Conservation (phyloP, 1,139 yeast species). For the Debaryomyces udenii region DNA sequence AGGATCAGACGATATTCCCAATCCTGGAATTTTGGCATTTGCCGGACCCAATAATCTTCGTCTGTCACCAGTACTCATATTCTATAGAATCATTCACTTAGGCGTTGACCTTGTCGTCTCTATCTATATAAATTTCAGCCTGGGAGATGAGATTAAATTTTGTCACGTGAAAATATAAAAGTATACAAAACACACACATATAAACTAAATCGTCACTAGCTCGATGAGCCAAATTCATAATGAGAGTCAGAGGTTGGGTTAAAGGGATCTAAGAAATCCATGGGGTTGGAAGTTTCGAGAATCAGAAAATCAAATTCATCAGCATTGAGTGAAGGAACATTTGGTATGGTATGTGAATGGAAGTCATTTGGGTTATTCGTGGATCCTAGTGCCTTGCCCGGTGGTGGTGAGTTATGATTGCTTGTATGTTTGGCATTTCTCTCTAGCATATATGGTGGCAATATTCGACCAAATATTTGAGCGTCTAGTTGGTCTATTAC, state of each 20-base stretch:
- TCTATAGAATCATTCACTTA: background rate
- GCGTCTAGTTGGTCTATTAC: slow-evolving; percentile 82
- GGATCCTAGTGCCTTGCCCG: background rate
- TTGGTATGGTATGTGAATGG: background rate
- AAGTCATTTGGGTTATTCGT: slow-evolving; percentile 1
- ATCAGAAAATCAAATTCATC: slow-evolving; percentile 25
- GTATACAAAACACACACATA: background rate
- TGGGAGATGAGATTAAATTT: background rate
- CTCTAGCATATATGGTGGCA: slow-evolving; percentile 81
- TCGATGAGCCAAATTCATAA: slow-evolving; percentile 1
- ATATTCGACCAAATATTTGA: slow-evolving; percentile 77
- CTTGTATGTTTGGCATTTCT: slow-evolving; percentile 22
- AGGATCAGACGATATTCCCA: slow-evolving; percentile 20
- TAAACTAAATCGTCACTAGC: background rate
- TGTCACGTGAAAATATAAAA: background rate
- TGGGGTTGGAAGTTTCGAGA: slow-evolving; percentile 19
- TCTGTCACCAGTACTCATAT: slow-evolving; percentile 58
- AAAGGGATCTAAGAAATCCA: slow-evolving; percentile 29
- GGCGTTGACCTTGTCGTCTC: too few relatives aligned
- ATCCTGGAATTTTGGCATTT: slow-evolving; percentile 53
- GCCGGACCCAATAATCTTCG: slow-evolving; percentile 72
- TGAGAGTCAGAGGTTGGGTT: slow-evolving; percentile 14
- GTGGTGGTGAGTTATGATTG: background rate
- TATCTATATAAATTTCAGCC: too few relatives aligned
- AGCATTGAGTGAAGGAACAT: slow-evolving; percentile 15